Conservation (phyloP, 257 asterid genomes). For the Misopates orontium region DNA sequence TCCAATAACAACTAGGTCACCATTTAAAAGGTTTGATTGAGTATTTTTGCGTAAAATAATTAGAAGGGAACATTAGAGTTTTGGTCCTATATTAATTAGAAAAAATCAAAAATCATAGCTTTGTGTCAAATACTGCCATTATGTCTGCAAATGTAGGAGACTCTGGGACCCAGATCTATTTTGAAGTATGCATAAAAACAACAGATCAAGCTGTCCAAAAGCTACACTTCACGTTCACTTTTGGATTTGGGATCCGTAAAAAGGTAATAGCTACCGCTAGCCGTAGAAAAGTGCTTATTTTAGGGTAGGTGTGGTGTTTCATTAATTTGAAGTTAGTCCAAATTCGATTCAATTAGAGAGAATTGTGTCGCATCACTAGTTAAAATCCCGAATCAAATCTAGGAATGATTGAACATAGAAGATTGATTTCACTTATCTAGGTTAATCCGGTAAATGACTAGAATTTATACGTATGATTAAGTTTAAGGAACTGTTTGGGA, state of each 20-base stretch:
- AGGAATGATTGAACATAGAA: too few relatives aligned
- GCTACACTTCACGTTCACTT: conserved; percentile 62
- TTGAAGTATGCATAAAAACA: conserved; percentile 60
- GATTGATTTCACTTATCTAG: too few relatives aligned
- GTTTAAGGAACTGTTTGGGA: too few relatives aligned
- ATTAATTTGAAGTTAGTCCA: background rate
- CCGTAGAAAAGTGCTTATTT: background rate
- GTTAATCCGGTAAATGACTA: too few relatives aligned
- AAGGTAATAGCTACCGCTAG: background rate
- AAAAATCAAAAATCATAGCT: background rate
- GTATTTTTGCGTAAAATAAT: too few relatives aligned
- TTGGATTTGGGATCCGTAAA: conserved; percentile 36
- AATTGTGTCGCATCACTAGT: background rate
- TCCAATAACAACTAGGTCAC: too few relatives aligned
- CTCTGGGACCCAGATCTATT: conserved; percentile 49
- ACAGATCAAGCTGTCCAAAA: conserved; percentile 56
- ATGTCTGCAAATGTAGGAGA: conserved; percentile 39
- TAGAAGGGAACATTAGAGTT: too few relatives aligned
- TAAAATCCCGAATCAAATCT: background rate
- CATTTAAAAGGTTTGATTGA: too few relatives aligned
- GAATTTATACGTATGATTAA: too few relatives aligned
- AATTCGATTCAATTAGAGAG: too few relatives aligned
- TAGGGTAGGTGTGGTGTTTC: background rate
- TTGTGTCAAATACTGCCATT: conserved; percentile 44
- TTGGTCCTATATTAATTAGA: background rate